Percentiles rank a stretch among this genome's conserved stretches.
Evolutionary conservation across 2,329 filamentous ascomycete genomes (phyloP).

Genomic region (Xylaria sp.): DNA sequence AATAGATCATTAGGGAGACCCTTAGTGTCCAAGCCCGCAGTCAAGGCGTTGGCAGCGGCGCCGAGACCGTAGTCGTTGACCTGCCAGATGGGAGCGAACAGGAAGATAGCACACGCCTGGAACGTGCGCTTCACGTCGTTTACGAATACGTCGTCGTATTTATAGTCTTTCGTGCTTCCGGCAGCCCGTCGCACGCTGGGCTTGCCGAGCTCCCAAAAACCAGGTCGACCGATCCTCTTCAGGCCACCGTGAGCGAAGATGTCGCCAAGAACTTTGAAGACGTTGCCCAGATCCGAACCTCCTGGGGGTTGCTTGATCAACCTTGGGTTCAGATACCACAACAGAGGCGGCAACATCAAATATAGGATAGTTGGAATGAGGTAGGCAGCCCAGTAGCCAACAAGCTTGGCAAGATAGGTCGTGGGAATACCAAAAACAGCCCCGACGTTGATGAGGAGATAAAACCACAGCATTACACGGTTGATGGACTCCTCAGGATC

Average conservation of each 20-base stretch:
- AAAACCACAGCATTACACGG: constrained; percentile 73
- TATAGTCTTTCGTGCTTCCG: constrained; percentile 53
- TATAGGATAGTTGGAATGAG: constrained; percentile 63
- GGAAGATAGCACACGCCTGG: constrained; percentile 64
- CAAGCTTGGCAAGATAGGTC: constrained; percentile 61
- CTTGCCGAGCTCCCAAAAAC: constrained; percentile 67
- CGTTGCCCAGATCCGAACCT: constrained; percentile 70
- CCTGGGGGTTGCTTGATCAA: constrained; percentile 69
- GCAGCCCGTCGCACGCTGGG: constrained; percentile 60
- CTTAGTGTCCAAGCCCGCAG: constrained; percentile 55
- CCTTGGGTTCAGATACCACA: constrained; percentile 66
- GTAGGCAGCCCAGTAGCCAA: constrained; percentile 61
- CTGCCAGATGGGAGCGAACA: constrained; percentile 53
- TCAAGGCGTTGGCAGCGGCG: constrained; percentile 55
- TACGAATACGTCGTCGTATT: constrained; percentile 71
- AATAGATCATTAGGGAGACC: constrained; percentile 58
- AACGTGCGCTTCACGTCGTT: constrained; percentile 68
- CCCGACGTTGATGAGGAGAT: constrained; percentile 65
- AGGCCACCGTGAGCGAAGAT: constrained; percentile 51
- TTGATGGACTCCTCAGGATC: constrained; percentile 72
- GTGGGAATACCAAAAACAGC: constrained; percentile 62
- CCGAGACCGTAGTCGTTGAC: constrained; percentile 56
- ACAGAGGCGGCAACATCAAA: constrained; percentile 67
- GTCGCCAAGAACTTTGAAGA: constrained; percentile 52
- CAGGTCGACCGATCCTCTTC: constrained; percentile 45